phyloP scores from a whole-genome alignment of 805 yeast species.

The Yarrowia keelungensis region DNA sequence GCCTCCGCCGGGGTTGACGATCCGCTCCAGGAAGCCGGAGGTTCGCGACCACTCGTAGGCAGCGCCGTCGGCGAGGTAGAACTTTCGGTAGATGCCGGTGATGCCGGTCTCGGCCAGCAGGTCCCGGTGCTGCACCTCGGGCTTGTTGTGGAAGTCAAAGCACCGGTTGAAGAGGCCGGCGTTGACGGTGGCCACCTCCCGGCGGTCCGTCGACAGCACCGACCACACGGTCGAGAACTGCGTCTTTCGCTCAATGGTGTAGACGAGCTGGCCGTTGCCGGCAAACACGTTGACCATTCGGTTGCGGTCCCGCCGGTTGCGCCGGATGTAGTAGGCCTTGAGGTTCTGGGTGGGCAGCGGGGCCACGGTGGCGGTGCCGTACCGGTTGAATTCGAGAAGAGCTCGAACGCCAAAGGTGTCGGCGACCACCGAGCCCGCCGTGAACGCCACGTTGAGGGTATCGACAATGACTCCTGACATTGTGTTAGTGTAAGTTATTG shows the following conservation, averaged over 20 bases:
- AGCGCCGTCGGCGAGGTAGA: constrained; percentile 60
- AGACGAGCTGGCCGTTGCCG: constrained; percentile 55
- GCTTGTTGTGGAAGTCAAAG: constrained; percentile 58
- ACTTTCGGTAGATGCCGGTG: constrained; percentile 55
- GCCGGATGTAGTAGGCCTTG: constrained; percentile 57
- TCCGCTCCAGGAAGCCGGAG: constrained; percentile 59
- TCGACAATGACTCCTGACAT: constrained; percentile 35
- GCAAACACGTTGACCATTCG: constrained; percentile 60
- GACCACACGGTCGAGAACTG: constrained; percentile 61
- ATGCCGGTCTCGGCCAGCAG: constrained; percentile 52
- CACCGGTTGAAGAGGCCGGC: constrained; percentile 57
- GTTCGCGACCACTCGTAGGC: constrained; percentile 64
- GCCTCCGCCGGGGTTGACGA: constrained; percentile 63
- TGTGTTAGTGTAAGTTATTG: constrained; percentile 13
- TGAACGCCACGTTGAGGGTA: constrained; percentile 34
- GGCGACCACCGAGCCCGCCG: constrained; percentile 36
- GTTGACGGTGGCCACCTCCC: constrained; percentile 59
- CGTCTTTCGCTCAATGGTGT: constrained; percentile 60
- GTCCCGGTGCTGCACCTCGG: constrained; percentile 56
- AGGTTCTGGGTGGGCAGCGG: constrained; percentile 43
- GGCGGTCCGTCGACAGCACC: constrained; percentile 56
- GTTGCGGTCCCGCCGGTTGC: constrained; percentile 57
- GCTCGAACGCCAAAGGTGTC: constrained; percentile 34
- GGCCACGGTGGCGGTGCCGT: constrained; percentile 30
- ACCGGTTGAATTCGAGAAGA: constrained; percentile 36